Evolutionary conservation across 768 basidiomycete genomes (phyloP), one percentile per base, ranked within the genome.

Genomic region (Gautieria morchelliformis): DNA sequence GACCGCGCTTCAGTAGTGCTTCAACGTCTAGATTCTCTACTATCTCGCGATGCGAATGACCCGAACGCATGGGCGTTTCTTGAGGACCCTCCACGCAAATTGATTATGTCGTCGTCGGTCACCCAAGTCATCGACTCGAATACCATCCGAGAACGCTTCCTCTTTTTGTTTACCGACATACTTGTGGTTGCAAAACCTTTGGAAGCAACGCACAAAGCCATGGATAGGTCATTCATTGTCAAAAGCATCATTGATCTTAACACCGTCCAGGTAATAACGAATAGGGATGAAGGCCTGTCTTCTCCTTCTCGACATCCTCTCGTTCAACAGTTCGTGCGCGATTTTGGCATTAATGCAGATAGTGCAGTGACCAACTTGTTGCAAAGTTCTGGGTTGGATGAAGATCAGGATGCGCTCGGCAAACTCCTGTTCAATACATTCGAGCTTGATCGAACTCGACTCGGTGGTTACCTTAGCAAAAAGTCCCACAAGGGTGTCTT

Each of bases 121-220:
- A 75, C 95, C 5, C 96, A 99, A 71, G 92, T 98, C 14, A 92
- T 92, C 63, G 93, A 96, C 70, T 78, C 84, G 42, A 87, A 95
- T 69, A 93, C 89, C 0, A 88, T 93, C 69, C 97, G 98, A 70
- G 93, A 97, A 66, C 85, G 96, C 11, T 91, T 92, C 73, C 79
- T 98, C 10, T 94, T 98, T 75, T 79, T 98, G n/a, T 99, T 99
- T 79, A 92, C 76, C 69, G 96, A 99, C 68, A 80, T 98, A 53
- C 81, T 98, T 55, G 80, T 98, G 69, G 82, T 98, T 62, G 87
- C 94, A 41, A 98, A 98, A 69, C 93, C 93, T 12, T 76, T 93
- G 59, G 75, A 76, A 56, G 68, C 72, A 24, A 77, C 37, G 15
- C 71, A 78, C 57, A 80, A 82, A 56, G 80, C 81, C 22, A 67